Conservation (phyloP, 148 eudicot genomes). For the Oxyria digyna region DNA sequence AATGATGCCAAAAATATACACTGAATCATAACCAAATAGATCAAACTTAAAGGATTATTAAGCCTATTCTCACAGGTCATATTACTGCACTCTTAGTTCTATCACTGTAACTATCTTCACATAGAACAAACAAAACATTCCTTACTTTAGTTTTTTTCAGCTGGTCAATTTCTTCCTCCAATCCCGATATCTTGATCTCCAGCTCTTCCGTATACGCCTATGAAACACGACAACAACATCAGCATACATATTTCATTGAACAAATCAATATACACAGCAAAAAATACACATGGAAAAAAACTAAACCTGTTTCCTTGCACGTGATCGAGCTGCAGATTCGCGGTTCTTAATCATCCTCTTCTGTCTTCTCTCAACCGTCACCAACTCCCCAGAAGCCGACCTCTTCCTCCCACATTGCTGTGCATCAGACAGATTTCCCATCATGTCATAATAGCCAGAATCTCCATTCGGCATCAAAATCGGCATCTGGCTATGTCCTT, state of each 20-base stretch:
- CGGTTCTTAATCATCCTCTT: slow-evolving; percentile 94
- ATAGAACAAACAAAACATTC: no score
- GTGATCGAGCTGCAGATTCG: slow-evolving; percentile 93
- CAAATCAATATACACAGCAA: neutral
- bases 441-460: slow-evolving; percentile 28
- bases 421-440: slow-evolving; percentile 35
- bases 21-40: no score
- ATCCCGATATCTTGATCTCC: slow-evolving; percentile 76
- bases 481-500: slow-evolving; percentile 37
- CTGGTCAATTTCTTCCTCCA: slow-evolving; percentile 91
- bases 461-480: slow-evolving; percentile 51
- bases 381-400: slow-evolving; percentile 42
- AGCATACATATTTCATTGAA: neutral
- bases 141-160: slow-evolving; percentile 60
- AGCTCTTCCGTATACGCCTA: slow-evolving; percentile 96
- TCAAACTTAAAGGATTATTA: no score
- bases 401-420: slow-evolving; percentile 71
- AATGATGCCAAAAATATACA: no score
- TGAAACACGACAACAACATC: slow-evolving; percentile 8
- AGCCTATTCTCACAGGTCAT: no score
- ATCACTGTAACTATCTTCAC: neutral
- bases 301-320: slow-evolving; percentile 92
- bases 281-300: neutral
- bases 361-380: slow-evolving; percentile 86
- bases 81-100: no score